Percentiles rank a stretch among this genome's conserved stretches.
Evolutionary conservation across 257 asterid species (phyloP).

Genomic region (Scutellaria baicalensis): DNA sequence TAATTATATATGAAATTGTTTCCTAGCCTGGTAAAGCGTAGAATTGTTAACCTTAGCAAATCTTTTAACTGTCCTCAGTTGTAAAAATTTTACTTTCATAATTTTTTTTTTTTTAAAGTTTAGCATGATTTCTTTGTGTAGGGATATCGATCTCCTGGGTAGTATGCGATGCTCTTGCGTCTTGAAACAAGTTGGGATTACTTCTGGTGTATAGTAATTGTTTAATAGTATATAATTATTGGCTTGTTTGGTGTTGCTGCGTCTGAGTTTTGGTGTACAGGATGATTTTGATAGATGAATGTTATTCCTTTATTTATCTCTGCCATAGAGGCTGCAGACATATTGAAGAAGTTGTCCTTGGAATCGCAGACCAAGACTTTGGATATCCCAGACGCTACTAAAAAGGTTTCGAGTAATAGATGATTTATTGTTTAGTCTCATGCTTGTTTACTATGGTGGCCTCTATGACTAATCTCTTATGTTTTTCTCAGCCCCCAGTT

Average conservation of each 20-base stretch:
- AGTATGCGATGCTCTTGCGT: background rate
- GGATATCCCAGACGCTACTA: slow-evolving; percentile 36
- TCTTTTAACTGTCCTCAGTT: too few relatives aligned
- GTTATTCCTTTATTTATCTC: slow-evolving; percentile 33
- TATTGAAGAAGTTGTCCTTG: slow-evolving; percentile 55
- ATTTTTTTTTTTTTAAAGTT: too few relatives aligned
- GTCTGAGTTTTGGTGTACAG: background rate
- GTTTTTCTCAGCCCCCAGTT: slow-evolving; percentile 31
- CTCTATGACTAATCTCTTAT: background rate
- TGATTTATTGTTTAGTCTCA: background rate
- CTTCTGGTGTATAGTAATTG: background rate
- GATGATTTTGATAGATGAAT: background rate
- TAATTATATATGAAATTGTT: too few relatives aligned
- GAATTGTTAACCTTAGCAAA: too few relatives aligned
- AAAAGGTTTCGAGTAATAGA: slow-evolving; percentile 25
- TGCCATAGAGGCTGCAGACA: slow-evolving; percentile 43
- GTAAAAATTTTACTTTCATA: too few relatives aligned
- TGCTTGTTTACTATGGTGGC: background rate
- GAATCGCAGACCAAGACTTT: slow-evolving; percentile 41
- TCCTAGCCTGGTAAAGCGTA: too few relatives aligned
- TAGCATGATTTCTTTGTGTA: background rate
- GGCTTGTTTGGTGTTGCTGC: background rate
- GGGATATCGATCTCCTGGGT: background rate
- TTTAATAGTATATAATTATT: background rate
- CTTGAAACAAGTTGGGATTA: background rate